phyloP scores from a whole-genome alignment of 83 land plant species.

The Picea abies region DNA sequence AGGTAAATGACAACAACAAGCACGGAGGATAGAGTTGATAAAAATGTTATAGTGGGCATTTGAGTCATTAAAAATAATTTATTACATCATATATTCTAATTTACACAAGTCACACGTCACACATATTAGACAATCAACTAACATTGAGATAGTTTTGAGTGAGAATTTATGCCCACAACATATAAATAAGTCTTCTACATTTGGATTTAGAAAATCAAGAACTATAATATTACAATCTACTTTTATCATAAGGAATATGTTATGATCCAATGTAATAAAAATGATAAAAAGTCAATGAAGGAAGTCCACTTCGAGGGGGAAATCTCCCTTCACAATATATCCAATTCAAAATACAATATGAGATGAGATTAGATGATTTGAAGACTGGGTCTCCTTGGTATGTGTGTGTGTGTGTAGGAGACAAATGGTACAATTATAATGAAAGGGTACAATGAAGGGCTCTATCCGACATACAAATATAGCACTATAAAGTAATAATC shows the following conservation, averaged over 20 bases:
- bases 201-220: slow-evolving; percentile 82
- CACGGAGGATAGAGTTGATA: not conserved
- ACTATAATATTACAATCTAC: slow-evolving; percentile 78
- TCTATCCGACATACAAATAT: too few relatives aligned
- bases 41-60: not conserved
- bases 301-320: too few relatives aligned
- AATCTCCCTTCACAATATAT: too few relatives aligned
- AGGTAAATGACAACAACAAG: not conserved
- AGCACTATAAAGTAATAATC: too few relatives aligned
- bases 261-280: too few relatives aligned
- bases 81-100: not conserved
- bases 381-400: too few relatives aligned
- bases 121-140: slow-evolving; percentile 86
- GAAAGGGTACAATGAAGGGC: too few relatives aligned
- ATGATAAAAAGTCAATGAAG: too few relatives aligned
- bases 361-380: too few relatives aligned
- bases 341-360: too few relatives aligned
- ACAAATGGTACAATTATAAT: too few relatives aligned
- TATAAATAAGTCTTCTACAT: slow-evolving; percentile 77
- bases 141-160: slow-evolving; percentile 76
- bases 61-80: not conserved
- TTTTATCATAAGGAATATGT: slow-evolving; percentile 63
- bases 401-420: too few relatives aligned
- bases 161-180: slow-evolving; percentile 83
- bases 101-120: not conserved